Base-by-base conservation (phyloP, 306 rosid genomes). In the Astragalus membranaceus region DNA sequence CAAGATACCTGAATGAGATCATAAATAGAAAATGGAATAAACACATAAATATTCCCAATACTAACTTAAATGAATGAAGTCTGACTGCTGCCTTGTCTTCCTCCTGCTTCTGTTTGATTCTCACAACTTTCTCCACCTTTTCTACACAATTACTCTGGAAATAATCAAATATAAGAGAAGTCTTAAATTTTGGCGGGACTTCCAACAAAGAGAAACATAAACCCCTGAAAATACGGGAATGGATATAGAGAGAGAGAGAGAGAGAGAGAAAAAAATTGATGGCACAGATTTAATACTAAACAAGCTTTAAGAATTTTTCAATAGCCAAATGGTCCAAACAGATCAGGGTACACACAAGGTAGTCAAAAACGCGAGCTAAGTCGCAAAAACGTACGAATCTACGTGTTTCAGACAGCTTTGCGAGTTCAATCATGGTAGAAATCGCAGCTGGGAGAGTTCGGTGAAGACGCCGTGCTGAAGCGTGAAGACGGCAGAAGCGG, bases 61-160 rank as follows among this genome's bases (percentile, higher is more conserved):
- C 93, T 72, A 57, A 93, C 98, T 82, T 81, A 84, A 88, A 90
- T 61, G 98, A 87, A 74, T 80, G 90, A 78, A 93, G 88, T 69
- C 48, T 76, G 74, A 83, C 90, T 5, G 77, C 67, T 0, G 79
- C 96, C 82, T 86, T 88, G 76, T 88, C 96, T 75, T 84, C 84
- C 10, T 88, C 98, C 80, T 90, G 98, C 84, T 82, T 88, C 73
- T 82, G 79, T 77, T 90, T 93, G 16, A 85, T 79, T 76, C 67
- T 81, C 47, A 78, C 87, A 74, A 88, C 55, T 51, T 67, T 70
- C 13, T 85, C 90, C 83, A 88, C 87, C 86, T 85, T 88, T 43
- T 69, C 90, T 5, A 58, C 60, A 70, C 82, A 82, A 36, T 16
- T 75, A 79, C 62, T 54, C 97, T 93, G 83, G 59, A 85, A 55